Evolutionary conservation across 139 green algal genomes (phyloP), one percentile per base, ranked within the genome.

Genomic region (Chlamydomonas asymmetrica): DNA sequence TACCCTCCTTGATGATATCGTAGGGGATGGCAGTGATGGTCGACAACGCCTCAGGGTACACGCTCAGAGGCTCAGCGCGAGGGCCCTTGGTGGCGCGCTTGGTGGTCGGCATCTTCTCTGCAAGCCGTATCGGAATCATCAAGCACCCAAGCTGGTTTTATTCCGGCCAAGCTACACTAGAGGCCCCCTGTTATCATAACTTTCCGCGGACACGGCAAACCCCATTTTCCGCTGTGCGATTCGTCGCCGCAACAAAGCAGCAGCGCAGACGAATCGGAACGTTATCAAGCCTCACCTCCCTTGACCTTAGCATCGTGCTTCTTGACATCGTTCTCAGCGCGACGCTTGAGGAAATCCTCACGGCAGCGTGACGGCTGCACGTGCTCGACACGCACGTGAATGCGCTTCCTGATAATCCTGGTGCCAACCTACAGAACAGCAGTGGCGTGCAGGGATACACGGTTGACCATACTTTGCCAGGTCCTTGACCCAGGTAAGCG

Each of bases 311-410:
- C 94, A 60, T 88, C 85, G 38, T 88, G 78, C 85, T 94, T 95
- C 60, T 82, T 70, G 35, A 80, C 70, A 78, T 99, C 96, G 80
- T 99, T 98, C 31, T 74, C 72, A 69, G 89, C 88, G 52, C 85
- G 76, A 37, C 96, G 84, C 25, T 76, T 82, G 32, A 99, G 80
- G 88, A 99, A 98, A 62, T 97, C 96, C 86, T 98, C 96, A 40
- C 89, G 90, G 92, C 96, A 99, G 60, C 95, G 87, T 35, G 88
- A 97, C 49, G 93, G 96, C 59, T 84, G 48, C 40, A 98, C 86
- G 82, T 99, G 96, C 92, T 99, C 96, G 35, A 99, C 86, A 80
- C 96, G 93, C 70, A 99, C 95, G 81, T 99, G 96, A 68, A 99
- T 91, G 62, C 96, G 88, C 93, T 99, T 99, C 64, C 85, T 88